Evolutionary conservation across 176 grass and related monocot genomes (phyloP).

Genomic region (Pontederia paniculata): DNA sequence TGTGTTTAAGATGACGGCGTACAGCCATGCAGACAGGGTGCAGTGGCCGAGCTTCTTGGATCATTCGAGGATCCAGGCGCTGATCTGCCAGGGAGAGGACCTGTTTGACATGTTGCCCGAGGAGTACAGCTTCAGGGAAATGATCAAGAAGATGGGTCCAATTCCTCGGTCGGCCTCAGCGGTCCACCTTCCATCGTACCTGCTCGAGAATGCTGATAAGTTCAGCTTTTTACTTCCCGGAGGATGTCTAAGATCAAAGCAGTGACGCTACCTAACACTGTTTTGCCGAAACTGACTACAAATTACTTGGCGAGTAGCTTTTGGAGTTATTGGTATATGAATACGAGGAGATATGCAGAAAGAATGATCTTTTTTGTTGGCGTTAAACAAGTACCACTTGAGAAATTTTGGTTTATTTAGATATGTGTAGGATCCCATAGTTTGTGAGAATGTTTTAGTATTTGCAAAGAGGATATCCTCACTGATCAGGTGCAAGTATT

Average conservation of each 20-base stretch:
- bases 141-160: conserved; percentile 77
- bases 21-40: conserved; percentile 84
- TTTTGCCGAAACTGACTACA: no score
- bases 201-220: conserved; percentile 57
- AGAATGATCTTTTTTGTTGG: no score
- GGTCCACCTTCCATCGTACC: conserved; percentile 61
- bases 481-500: no score
- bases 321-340: no score
- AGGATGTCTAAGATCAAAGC: conserved; percentile 61
- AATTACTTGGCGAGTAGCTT: no score
- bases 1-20: conserved; percentile 88
- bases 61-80: conserved; percentile 63
- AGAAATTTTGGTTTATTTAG: no score
- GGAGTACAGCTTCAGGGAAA: conserved; percentile 75
- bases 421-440: no score
- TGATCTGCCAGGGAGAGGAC: conserved; percentile 79
- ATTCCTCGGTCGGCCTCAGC: conserved; percentile 62
- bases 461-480: no score
- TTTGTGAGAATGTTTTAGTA: no score
- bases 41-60: conserved; percentile 44
- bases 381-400: no score
- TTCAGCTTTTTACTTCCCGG: conserved; percentile 84
- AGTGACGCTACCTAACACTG: no score
- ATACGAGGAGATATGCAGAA: no score
- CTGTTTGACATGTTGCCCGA: conserved; percentile 96